Evolutionary conservation across 768 basidiomycete species (phyloP), one percentile per base, ranked within the genome.

Genomic region (Suillus americanus): DNA sequence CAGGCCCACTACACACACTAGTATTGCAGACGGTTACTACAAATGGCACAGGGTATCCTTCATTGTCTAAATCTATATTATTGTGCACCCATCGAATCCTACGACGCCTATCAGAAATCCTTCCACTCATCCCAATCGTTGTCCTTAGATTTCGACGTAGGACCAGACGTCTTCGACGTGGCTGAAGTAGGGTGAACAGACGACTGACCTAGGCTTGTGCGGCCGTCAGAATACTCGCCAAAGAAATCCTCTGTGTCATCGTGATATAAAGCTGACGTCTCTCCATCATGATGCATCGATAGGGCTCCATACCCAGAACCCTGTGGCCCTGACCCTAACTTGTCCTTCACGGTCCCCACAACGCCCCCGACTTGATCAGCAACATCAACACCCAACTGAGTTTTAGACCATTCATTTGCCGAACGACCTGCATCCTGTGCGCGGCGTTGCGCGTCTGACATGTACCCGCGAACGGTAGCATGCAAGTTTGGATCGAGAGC

Each of bases 351-450:
- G 0, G 79, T 82, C 43, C 83, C 85, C 38, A 91, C 88, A 10
- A 91, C 83, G 45, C 86, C 88, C 14, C 87, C 89, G 51, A 95
- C 85, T 53, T 85, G 88, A 69, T 85, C 89, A 60, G 86, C 93
- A 9, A 97, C 90, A 74, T 98, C 95, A 4, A 96, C 89, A 12
- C 96, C 96, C 60, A 88, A 82, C 74, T 87, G 89, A 54, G 77
- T 75, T 78, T 87, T 92, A 28, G 88, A 85, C 91, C 92, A 92
- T 68, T 88, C 81, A 69, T 93, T 94, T 10, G 89, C 91, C 1
- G 83, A 78, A 60, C 79, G 82, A 23, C 91, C 89, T 13, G 85
- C 87, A 0, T 78, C 75, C 5, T 83, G 83, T 40, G 92, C 91
- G 63, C 79, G 83, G 70, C 84, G 87, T 68, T 87, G 83, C 8